Percentiles rank a stretch among this genome's conserved stretches.
Conservation (phyloP, 2,329 filamentous ascomycete species). For the Diaporthe amygdali region DNA sequence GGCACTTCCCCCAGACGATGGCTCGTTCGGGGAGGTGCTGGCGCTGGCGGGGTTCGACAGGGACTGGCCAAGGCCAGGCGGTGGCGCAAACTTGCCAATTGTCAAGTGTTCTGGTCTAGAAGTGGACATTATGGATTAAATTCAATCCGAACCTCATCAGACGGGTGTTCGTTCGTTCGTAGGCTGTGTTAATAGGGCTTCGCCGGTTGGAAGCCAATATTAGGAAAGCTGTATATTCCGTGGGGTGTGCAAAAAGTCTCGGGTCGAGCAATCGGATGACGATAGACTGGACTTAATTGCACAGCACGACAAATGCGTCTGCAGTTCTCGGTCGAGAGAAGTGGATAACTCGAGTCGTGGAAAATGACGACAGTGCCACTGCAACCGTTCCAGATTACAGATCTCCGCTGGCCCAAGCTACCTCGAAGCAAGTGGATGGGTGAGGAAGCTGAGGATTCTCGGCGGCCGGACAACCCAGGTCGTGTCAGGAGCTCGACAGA, state of each 20-base stretch:
- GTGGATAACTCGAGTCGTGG: slow-evolving; percentile 15
- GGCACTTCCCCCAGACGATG: slow-evolving; percentile 59
- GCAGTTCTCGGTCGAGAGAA: slow-evolving; percentile 4
- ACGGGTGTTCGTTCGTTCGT: slow-evolving; percentile 23
- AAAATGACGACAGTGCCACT: slow-evolving; percentile 11
- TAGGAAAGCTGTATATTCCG: slow-evolving; percentile 23
- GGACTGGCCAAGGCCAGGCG: slow-evolving; percentile 35
- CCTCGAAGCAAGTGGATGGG: neutral
- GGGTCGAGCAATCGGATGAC: slow-evolving; percentile 6
- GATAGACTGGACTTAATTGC: slow-evolving; percentile 11
- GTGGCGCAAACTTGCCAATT: slow-evolving; percentile 78
- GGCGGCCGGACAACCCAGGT: neutral
- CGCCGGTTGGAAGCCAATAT: slow-evolving; percentile 18
- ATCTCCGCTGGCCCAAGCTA: slow-evolving; percentile 3
- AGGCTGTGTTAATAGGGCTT: slow-evolving; percentile 13
- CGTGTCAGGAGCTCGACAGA: slow-evolving; percentile 15
- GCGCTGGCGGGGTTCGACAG: slow-evolving; percentile 65
- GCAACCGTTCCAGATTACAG: neutral
- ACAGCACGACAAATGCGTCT: neutral
- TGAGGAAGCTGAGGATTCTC: neutral
- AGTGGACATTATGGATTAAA: slow-evolving; percentile 93
- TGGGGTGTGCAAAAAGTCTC: slow-evolving; percentile 21
- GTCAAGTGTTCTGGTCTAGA: slow-evolving; percentile 86
- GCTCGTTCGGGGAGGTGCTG: slow-evolving; percentile 81
- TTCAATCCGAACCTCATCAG: slow-evolving; percentile 53